phyloP scores from a whole-genome alignment of 805 yeast species.

The Metahyphopichia silvanorum region DNA sequence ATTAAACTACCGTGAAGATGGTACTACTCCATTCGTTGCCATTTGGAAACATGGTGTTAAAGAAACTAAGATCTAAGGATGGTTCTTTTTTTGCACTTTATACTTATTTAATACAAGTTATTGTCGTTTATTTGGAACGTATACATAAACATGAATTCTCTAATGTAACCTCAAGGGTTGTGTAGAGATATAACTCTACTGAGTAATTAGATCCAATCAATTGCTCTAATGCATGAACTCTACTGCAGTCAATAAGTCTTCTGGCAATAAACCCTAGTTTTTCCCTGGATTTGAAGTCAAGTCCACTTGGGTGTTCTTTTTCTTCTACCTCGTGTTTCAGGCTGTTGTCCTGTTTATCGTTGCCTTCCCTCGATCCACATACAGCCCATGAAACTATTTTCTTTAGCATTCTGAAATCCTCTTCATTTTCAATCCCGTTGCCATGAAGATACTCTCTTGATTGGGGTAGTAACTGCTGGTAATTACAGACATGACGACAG shows the following conservation, averaged over 20 bases:
- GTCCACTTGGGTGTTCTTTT: slow-evolving; percentile 43
- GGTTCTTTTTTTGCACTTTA: background rate
- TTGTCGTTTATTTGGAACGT: slow-evolving; percentile 1
- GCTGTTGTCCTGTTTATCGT: too few species aligned
- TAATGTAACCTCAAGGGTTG: slow-evolving; percentile 51
- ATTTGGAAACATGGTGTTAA: slow-evolving; percentile 99
- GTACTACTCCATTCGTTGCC: slow-evolving; percentile 94
- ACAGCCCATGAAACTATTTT: slow-evolving; percentile 89
- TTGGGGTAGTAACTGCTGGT: slow-evolving; percentile 48
- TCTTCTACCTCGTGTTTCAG: slow-evolving; percentile 30
- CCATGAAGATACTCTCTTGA: slow-evolving; percentile 39
- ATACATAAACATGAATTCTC: slow-evolving; percentile 62
- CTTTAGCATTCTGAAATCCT: slow-evolving; percentile 47
- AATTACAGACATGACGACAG: slow-evolving; percentile 81
- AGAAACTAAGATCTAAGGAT: slow-evolving; percentile 79
- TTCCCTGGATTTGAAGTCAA: slow-evolving; percentile 47
- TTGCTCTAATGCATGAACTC: slow-evolving; percentile 46
- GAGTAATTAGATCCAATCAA: slow-evolving; percentile 30
- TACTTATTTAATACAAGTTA: background rate
- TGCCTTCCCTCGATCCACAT: slow-evolving; percentile 52
- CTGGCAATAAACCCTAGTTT: slow-evolving; percentile 65
- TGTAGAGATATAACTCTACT: slow-evolving; percentile 58
- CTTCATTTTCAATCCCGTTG: slow-evolving; percentile 27
- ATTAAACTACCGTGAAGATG: slow-evolving; percentile 99
- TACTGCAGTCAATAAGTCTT: slow-evolving; percentile 69